Evolutionary conservation across 345 rosid genomes (phyloP).

Genomic region (Heritiera fomes): DNA sequence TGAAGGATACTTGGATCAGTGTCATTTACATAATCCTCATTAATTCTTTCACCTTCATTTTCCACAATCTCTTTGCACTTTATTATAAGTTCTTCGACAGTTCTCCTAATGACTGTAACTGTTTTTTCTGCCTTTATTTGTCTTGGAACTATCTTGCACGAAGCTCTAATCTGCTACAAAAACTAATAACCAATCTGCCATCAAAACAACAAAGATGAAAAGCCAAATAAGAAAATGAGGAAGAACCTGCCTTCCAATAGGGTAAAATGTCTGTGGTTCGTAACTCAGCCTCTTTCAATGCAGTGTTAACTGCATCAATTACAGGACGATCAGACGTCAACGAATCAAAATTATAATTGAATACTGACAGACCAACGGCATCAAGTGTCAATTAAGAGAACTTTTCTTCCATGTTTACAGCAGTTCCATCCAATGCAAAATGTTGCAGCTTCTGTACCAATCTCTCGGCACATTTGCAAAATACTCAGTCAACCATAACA

Average conservation of each 20-base stretch:
- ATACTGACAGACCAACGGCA: conserved; percentile 77
- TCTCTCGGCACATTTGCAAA: conserved; percentile 85
- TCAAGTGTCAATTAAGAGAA: conserved; percentile 90
- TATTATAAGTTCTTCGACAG: conserved; percentile 79
- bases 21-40: conserved; percentile 84
- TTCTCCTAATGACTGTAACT: conserved; percentile 62
- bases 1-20: conserved; percentile 70
- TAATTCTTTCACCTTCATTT: conserved; percentile 78
- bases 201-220: conserved; percentile 1
- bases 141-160: conserved; percentile 26
- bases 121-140: conserved; percentile 91
- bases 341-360: conserved; percentile 86
- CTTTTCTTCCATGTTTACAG: conserved; percentile 91
- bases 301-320: conserved; percentile 88
- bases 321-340: conserved; percentile 80
- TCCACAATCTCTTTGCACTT: conserved; percentile 91
- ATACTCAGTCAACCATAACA: conserved; percentile 74
- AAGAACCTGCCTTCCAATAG: conserved; percentile 77
- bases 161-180: no score
- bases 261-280: conserved; percentile 90
- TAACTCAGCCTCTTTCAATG: conserved; percentile 90
- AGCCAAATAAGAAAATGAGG: conserved; percentile 5
- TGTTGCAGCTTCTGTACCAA: conserved; percentile 79
- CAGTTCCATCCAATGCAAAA: conserved; percentile 58
- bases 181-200: no score